Evolutionary conservation across 371 early-diverging fungal species (phyloP).

Genomic region (Rhizopus microsporus): DNA sequence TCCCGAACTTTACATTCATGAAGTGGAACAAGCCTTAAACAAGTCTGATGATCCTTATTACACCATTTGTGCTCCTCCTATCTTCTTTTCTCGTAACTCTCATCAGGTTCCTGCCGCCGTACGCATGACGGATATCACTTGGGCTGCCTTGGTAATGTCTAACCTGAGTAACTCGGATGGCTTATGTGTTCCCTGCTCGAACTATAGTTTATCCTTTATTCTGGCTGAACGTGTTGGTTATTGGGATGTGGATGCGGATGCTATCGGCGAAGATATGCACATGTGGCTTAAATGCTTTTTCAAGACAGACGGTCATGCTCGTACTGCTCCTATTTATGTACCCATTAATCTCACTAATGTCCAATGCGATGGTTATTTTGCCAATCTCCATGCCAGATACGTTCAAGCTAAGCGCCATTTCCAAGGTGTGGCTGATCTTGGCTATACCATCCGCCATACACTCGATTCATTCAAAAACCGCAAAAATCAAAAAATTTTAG

Average conservation of each 20-base stretch:
- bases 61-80: conserved; percentile 69
- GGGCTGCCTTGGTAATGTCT: conserved; percentile 79
- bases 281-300: conserved; percentile 85
- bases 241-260: conserved; percentile 81
- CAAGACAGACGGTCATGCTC: conserved; percentile 65
- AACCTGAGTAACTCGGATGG: conserved; percentile 72
- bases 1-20: conserved; percentile 49
- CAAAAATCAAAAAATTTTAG: conserved; percentile 21
- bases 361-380: conserved; percentile 59
- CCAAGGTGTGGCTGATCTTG: conserved; percentile 62
- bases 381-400: conserved; percentile 64
- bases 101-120: conserved; percentile 74
- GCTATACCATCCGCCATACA: conserved; percentile 45
- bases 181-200: conserved; percentile 74
- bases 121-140: conserved; percentile 75
- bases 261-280: conserved; percentile 86
- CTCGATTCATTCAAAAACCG: conserved; percentile 21
- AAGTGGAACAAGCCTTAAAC: conserved; percentile 44
- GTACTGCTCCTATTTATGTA: conserved; percentile 69
- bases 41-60: conserved; percentile 44
- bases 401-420: conserved; percentile 74
- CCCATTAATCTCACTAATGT: conserved; percentile 81
- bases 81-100: conserved; percentile 79
- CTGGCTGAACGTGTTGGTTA: conserved; percentile 70
- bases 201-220: conserved; percentile 72